These are phyloP conservation scores for Barnettozyma pratensis DNA, from an alignment of 805 yeast species.

Conservation along the genomic window DNA sequence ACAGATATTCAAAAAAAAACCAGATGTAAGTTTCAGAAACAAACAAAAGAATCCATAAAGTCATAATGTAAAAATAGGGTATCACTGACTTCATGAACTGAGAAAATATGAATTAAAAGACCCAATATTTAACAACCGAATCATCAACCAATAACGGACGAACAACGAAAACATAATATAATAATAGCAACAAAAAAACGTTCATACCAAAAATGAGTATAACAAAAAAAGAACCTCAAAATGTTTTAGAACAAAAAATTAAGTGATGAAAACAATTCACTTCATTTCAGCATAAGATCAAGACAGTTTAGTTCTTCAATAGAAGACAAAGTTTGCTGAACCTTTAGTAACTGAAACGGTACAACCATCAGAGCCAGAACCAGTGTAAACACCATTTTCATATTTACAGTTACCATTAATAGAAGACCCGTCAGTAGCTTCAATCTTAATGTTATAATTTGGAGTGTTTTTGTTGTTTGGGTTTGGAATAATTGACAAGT, in stretches of 20 bases:
- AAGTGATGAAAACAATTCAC: not conserved
- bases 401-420: constrained; percentile 75
- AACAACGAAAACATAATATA: too few relatives aligned
- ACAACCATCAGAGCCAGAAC: constrained; percentile 79
- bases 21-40: too few relatives aligned
- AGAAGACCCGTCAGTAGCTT: constrained; percentile 54
- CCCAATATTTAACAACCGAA: not conserved
- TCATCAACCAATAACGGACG: not conserved
- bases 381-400: constrained; percentile 71
- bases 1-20: too few relatives aligned
- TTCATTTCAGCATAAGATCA: not conserved
- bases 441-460: constrained; percentile 75
- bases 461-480: constrained; percentile 75
- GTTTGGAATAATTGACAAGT: constrained; percentile 89
- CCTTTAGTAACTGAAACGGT: constrained; percentile 88
- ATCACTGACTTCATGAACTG: not conserved
- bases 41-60: too few relatives aligned
- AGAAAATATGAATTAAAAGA: not conserved
- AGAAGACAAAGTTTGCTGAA: constrained; percentile 77
- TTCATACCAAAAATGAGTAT: not conserved
- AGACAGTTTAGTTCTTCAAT: constrained; percentile 21
- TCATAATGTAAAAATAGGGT: too few relatives aligned
- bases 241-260: not conserved
- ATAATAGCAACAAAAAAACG: not conserved
- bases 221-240: not conserved